Percentiles rank a stretch among this genome's conserved stretches.
Evolutionary conservation across 345 rosid genomes (phyloP).

Genomic region (Populus davidiana): DNA sequence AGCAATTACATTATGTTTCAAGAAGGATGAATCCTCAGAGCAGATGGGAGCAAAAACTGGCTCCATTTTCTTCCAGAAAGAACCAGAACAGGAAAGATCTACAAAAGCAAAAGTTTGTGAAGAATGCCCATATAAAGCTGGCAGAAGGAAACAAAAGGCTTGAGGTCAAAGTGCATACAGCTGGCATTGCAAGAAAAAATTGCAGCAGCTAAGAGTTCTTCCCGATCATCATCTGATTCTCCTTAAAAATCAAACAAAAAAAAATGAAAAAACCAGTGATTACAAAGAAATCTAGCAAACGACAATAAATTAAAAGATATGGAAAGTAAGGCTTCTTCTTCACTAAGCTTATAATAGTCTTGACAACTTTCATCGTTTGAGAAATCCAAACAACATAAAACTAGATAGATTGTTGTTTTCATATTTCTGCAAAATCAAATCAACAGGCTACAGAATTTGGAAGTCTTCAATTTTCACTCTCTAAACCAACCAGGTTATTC

Average conservation of each 20-base stretch:
- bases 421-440: neutral
- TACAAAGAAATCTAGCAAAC: neutral
- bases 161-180: constrained; percentile 30
- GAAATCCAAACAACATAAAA: neutral
- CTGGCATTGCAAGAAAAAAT: constrained; percentile 44
- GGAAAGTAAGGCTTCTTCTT: neutral
- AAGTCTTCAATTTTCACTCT: neutral
- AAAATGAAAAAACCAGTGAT: neutral
- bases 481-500: neutral
- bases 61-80: constrained; percentile 56
- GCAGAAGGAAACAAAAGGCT: neutral
- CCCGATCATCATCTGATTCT: constrained; percentile 51
- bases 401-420: neutral
- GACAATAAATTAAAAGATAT: neutral
- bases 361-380: neutral
- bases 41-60: constrained; percentile 34
- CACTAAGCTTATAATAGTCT: neutral
- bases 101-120: constrained; percentile 11
- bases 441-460: neutral
- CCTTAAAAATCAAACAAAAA: constrained; percentile 29
- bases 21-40: constrained; percentile 33
- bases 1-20: constrained; percentile 47
- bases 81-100: constrained; percentile 46
- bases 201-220: constrained; percentile 53
- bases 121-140: neutral